Base-by-base conservation (phyloP, 345 rosid genomes). In the Brassica carinata region DNA sequence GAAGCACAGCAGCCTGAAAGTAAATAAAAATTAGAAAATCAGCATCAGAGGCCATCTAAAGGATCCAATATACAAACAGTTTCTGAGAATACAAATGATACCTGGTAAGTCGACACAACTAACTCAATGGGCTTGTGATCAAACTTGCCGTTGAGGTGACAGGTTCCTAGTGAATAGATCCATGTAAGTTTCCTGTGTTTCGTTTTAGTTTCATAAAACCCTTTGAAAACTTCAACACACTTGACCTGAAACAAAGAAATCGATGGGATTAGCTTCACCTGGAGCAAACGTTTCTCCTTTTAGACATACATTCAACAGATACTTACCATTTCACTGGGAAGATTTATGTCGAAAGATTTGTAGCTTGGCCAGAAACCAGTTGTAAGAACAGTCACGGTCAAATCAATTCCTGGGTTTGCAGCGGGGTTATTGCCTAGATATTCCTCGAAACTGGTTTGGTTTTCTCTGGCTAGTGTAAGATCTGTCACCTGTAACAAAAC, bases 331-430 rank as follows among this genome's bases (percentile, higher is more conserved):
- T 92, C 97, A 29, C 81, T 82, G 2, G 98, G 96, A 36, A 91
- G 94, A 65, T 88, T 94, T 53, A 91, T 84, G 87, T 92, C 92
- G 71, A 88, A 88, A 40, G 97, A 89, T 65, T 94, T 92, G 83
- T 89, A 94, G 77, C 91, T 92, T 43, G 97, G 98, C 98, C 98
- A 94, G 74, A 89, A 92, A 36, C 96, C 97, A 63, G 94, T 92
- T 38, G 98, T 94, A 31, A 94, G 91, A 78, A 94, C 96, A 73
- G 90, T 89, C 18, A 92, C 97, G 8, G 94, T 73, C 81, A 92
- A 85, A 68, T 94, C 97, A 73, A 94, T 87, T 33, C 93, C 98
- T 23, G 93, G 92, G 87, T 81, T 85, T 67, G 84, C 86, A 72
- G 80, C 74, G 13, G 90, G 73, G 77, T 90, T 89, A n/a, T 77